phyloP scores from a whole-genome alignment of 75 land plant genomes.

The Sequoia sempervirens region DNA sequence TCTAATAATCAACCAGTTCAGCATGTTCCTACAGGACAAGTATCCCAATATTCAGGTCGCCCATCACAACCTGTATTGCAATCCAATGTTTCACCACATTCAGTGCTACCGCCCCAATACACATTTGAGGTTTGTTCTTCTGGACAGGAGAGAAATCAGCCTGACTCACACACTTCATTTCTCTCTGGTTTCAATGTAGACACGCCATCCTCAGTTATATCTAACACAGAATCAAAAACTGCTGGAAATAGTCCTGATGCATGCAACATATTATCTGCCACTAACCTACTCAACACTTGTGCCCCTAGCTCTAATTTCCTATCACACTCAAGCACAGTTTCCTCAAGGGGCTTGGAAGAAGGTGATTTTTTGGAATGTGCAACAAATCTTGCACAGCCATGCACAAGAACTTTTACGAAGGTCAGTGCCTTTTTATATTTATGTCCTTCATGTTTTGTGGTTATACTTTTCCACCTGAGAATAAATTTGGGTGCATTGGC shows the following conservation, averaged over 20 bases:
- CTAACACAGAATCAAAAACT: constrained; percentile 29
- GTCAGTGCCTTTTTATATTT: constrained; percentile 13
- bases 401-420: constrained; percentile 70
- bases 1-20: constrained; percentile 4
- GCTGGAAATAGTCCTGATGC: constrained; percentile 31
- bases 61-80: constrained; percentile 29
- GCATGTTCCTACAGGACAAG: constrained; percentile 17
- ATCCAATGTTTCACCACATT: constrained; percentile 19
- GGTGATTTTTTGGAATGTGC: constrained; percentile 37
- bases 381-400: constrained; percentile 42
- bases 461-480: background rate
- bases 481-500: constrained; percentile 3
- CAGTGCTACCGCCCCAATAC: constrained; percentile 32
- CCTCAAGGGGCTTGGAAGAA: constrained; percentile 57
- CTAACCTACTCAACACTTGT: constrained; percentile 34
- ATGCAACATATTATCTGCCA: constrained; percentile 27
- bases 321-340: constrained; percentile 28
- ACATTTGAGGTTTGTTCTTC: constrained; percentile 46
- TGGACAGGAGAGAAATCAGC: constrained; percentile 39
- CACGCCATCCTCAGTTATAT: constrained; percentile 38
- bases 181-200: constrained; percentile 65
- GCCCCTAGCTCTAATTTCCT: constrained; percentile 36
- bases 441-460: background rate
- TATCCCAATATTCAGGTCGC: constrained; percentile 20
- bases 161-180: constrained; percentile 30